Conservation (phyloP, 73 alveolate genomes). For the Symbiodinium pilosum region DNA sequence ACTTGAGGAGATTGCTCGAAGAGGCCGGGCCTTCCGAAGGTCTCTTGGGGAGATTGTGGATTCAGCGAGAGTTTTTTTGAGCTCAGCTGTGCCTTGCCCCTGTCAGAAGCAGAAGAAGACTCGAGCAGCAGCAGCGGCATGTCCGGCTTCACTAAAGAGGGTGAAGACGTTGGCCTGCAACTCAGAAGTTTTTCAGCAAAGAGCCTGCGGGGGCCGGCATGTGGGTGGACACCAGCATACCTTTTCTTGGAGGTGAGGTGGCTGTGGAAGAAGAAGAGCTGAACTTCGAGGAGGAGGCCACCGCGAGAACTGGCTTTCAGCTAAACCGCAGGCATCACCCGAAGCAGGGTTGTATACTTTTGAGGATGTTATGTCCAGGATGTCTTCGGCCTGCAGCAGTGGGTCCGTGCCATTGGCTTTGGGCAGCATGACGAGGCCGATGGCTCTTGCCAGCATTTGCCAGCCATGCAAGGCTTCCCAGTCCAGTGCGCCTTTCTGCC, state of each 20-base stretch:
- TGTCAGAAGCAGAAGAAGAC: constrained; percentile 46
- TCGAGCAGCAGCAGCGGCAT: constrained; percentile 81
- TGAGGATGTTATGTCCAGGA: background rate
- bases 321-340: background rate
- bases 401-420: constrained; percentile 93
- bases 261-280: constrained; percentile 61
- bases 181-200: background rate
- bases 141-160: constrained; percentile 33
- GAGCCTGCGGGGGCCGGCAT: background rate
- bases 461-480: background rate
- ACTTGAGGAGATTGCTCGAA: constrained; percentile 48
- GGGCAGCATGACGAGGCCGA: constrained; percentile 74
- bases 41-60: too few relatives aligned
- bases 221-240: background rate
- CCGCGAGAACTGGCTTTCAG: background rate
- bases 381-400: constrained; percentile 45
- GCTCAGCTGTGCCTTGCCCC: background rate
- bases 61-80: too few relatives aligned
- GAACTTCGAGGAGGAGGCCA: constrained; percentile 85
- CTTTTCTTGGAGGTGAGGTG: background rate
- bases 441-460: background rate
- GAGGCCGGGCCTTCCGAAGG: background rate
- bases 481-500: too few relatives aligned
- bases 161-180: background rate
- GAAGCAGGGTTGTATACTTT: background rate